Evolutionary conservation across 1,284 basidiomycete species (phyloP).

Genomic region (Ganoderma sinense): DNA sequence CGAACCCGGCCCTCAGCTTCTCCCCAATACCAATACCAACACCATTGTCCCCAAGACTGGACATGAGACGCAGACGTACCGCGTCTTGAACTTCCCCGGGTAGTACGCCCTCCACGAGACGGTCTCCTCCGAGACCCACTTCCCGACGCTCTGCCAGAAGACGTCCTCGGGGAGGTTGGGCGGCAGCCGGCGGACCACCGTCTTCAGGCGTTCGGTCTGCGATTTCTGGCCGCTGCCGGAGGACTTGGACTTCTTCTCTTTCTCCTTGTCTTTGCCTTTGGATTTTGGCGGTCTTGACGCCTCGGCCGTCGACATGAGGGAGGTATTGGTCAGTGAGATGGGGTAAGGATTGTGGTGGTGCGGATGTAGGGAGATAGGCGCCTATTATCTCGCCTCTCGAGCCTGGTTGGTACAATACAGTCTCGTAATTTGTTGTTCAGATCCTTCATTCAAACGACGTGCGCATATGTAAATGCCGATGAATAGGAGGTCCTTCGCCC

Average conservation of each 20-base stretch:
- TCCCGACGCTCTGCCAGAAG: constrained; percentile 91
- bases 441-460: not conserved
- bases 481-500: not conserved
- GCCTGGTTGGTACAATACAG: too few relatives aligned
- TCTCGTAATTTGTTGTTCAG: not conserved
- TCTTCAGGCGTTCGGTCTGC: constrained; percentile 77
- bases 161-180: constrained; percentile 91
- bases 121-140: constrained; percentile 85
- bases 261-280: constrained; percentile 30
- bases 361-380: not conserved
- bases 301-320: constrained; percentile 21
- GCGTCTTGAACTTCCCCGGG: constrained; percentile 75
- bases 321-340: too few relatives aligned
- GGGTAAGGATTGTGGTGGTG: not conserved
- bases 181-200: constrained; percentile 88
- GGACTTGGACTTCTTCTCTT: constrained; percentile 34
- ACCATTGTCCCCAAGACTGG: not conserved
- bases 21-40: not conserved
- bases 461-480: not conserved
- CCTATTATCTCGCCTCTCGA: too few relatives aligned
- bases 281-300: constrained; percentile 13
- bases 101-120: constrained; percentile 73
- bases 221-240: constrained; percentile 28
- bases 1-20: not conserved
- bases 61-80: constrained; percentile 55